Base-by-base conservation (phyloP, 139 green algal species). In the Coelastrella sp. region DNA sequence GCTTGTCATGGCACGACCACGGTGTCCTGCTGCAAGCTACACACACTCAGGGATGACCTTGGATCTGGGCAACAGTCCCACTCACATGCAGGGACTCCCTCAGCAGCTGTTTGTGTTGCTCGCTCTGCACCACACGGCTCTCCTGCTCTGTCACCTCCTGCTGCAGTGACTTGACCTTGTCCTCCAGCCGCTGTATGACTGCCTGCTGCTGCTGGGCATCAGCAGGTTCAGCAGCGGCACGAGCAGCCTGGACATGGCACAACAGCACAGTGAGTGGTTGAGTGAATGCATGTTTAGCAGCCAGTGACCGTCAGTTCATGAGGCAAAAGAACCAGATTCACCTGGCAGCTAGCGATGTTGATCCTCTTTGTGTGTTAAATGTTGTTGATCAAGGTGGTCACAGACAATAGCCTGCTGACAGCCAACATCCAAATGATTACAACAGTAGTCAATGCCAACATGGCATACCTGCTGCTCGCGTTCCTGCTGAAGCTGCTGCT, bases 401-500 rank as follows among this genome's bases (percentile, higher is more conserved):
- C 35, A 49, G 35, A 1, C 35, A 49, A 49, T 49, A 49, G 35
- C 35, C 35, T 49, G 35, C 35, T 5, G 3, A 49, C 35, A 49
- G 35, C 35, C 35, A 49, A 49, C 35, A 49, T 49, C 35, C 35
- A 49, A 49, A 49, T 49, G 35, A 49, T 49, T 49, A 49, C 35
- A 49, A 49, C 35, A 49, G 35, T 49, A 49, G 35, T 49, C 35
- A 49, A 49, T 49, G 35, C 35, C 78, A 70, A 20, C 14, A 70
- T 17, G 19, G 12, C 4, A 7, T 24, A 87, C 60, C 82, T 87
- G 60, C 61, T 87, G 24, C 4, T 87, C 25, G 35, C 63, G 63
- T 61, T 78, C 82, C 63, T 87, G 24, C 82, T 87, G 82, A 61
- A 78, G 82, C 63, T 87, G 25, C 63, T 87, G 82, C 27, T 78